Conservation (phyloP, 495 filamentous ascomycete species). For the Penicillium subrubescens region DNA sequence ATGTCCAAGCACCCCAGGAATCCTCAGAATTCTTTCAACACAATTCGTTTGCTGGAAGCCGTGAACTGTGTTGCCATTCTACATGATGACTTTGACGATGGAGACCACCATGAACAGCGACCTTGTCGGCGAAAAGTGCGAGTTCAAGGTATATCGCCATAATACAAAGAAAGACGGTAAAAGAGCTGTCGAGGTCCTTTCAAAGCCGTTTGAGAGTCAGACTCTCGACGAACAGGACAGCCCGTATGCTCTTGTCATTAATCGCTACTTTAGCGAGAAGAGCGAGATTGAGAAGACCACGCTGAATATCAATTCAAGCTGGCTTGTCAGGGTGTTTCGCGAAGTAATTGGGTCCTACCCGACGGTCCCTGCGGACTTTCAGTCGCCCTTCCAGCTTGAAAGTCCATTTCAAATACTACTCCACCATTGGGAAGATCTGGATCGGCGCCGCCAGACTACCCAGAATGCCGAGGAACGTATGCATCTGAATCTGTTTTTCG, state of each 20-base stretch:
- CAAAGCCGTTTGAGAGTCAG: background rate
- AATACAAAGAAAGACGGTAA: conserved; percentile 2
- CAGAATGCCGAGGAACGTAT: conserved; percentile 5
- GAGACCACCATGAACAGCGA: background rate
- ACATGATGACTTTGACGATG: background rate
- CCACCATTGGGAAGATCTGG: background rate
- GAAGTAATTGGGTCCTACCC: background rate
- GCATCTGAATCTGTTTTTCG: conserved; percentile 8
- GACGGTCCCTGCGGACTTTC: background rate
- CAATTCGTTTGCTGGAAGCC: too few species aligned
- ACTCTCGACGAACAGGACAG: background rate
- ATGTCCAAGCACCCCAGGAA: background rate
- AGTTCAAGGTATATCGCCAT: conserved; percentile 11
- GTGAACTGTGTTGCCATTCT: background rate
- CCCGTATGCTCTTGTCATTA: background rate
- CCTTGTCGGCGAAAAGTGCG: conserved; percentile 10
- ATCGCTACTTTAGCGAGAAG: background rate
- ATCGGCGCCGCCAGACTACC: background rate
- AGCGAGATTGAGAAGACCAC: background rate
- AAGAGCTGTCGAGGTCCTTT: background rate
- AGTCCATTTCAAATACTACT: background rate
- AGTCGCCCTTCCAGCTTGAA: background rate
- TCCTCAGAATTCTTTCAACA: background rate
- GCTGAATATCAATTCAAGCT: background rate
- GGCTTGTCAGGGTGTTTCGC: background rate